phyloP scores from a whole-genome alignment of 495 filamentous ascomycete genomes.

The Xylaria bambusicola region DNA sequence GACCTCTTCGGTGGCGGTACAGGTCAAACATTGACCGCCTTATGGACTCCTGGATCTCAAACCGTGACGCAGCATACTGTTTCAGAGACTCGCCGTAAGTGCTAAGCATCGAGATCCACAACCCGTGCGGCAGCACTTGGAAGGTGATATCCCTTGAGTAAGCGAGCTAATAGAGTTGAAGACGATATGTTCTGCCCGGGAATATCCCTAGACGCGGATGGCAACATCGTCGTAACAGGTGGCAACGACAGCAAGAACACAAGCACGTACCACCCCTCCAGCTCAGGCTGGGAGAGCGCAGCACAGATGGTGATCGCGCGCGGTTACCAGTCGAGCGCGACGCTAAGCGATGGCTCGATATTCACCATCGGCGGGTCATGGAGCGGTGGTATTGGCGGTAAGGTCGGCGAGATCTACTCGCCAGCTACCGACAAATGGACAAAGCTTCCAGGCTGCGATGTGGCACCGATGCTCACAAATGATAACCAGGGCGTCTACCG shows the following conservation, averaged over 20 bases:
- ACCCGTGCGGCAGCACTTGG: too few species aligned
- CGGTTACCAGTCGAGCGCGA: constrained; percentile 59
- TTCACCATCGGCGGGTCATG: constrained; percentile 65
- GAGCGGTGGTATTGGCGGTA: constrained; percentile 42
- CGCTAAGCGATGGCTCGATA: constrained; percentile 54
- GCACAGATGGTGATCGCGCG: constrained; percentile 50
- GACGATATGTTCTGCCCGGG: constrained; percentile 65
- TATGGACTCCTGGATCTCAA: constrained; percentile 38
- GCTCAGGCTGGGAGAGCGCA: constrained; percentile 35
- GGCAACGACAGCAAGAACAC: constrained; percentile 46
- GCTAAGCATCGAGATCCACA: not conserved
- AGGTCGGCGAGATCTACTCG: constrained; percentile 60
- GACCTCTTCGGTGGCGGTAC: constrained; percentile 21
- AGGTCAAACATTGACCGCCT: constrained; percentile 48
- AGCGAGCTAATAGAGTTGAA: not conserved
- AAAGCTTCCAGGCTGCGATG: constrained; percentile 39
- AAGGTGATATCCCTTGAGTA: too few species aligned
- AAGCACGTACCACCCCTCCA: constrained; percentile 47
- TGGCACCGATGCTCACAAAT: constrained; percentile 52
- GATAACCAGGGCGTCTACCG: constrained; percentile 50
- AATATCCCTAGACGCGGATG: constrained; percentile 51
- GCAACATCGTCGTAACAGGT: constrained; percentile 57
- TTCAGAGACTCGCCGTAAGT: constrained; percentile 41
- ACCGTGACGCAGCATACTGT: constrained; percentile 42
- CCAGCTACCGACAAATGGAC: constrained; percentile 27